phyloP scores from a whole-genome alignment of 148 eudicot species.

The Mesembryanthemum crystallinum region DNA sequence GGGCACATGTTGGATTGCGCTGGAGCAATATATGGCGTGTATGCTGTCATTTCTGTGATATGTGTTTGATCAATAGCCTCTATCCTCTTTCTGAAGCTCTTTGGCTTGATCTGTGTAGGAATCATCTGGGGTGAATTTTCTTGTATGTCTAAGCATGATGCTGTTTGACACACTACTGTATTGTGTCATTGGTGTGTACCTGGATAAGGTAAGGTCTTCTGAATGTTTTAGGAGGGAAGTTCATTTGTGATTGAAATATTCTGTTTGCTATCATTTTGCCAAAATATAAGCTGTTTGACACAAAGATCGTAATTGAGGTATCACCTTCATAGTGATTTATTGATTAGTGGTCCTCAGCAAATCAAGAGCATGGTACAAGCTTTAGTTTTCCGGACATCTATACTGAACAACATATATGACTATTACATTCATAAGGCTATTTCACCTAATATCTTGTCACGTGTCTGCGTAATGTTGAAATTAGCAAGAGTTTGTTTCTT shows the following conservation, averaged over 20 bases:
- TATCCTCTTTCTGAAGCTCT: conserved; percentile 7
- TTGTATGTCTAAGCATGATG: conserved; percentile 88
- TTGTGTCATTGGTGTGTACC: conserved; percentile 68
- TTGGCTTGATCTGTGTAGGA: conserved; percentile 43
- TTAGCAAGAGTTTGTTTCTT: background rate
- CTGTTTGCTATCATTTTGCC: background rate
- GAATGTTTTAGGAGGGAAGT: background rate
- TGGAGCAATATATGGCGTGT: conserved; percentile 99
- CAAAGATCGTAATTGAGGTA: background rate
- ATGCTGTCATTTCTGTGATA: conserved; percentile 14
- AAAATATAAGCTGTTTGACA: conserved; percentile 6
- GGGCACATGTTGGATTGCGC: conserved; percentile 97
- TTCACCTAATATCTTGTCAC: background rate
- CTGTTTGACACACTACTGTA: conserved; percentile 73
- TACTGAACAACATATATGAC: background rate
- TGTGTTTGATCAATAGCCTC: background rate
- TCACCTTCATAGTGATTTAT: background rate
- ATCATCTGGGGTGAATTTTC: conserved; percentile 88
- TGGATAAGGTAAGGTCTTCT: conserved; percentile 71
- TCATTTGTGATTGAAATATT: background rate
- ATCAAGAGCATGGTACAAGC: background rate
- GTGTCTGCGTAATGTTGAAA: background rate
- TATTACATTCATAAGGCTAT: too few relatives aligned
- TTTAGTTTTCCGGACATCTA: background rate
- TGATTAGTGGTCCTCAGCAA: background rate